These are phyloP conservation scores for Rhizoclosmatium sp. DNA, from an alignment of 192 early-diverging fungal species.

Conservation along the genomic window DNA sequence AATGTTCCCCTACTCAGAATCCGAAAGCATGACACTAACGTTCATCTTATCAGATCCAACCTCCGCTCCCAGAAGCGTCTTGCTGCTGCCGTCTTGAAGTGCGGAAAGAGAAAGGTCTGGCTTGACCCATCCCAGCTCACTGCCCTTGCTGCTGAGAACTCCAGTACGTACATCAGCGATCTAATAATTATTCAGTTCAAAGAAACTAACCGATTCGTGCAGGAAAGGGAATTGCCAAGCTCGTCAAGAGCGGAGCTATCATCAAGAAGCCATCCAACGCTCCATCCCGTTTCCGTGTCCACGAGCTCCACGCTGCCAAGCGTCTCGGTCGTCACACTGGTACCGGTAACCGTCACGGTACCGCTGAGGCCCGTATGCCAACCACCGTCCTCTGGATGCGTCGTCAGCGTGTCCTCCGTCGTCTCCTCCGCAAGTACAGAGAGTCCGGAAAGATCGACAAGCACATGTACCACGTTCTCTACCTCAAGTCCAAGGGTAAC, in stretches of 20 bases:
- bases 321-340: slow-evolving; percentile 96
- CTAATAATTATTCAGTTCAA: not conserved
- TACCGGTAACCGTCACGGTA: slow-evolving; percentile 89
- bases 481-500: slow-evolving; percentile 99
- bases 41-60: slow-evolving; percentile 51
- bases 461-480: slow-evolving; percentile 97
- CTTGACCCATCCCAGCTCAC: slow-evolving; percentile 95
- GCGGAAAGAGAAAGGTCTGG: slow-evolving; percentile 99
- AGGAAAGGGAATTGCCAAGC: slow-evolving; percentile 97
- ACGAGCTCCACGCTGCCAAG: slow-evolving; percentile 92
- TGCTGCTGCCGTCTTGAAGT: slow-evolving; percentile 95
- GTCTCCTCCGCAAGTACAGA: slow-evolving; percentile 96
- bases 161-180: slow-evolving; percentile 61
- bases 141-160: slow-evolving; percentile 97
- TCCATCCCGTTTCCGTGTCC: slow-evolving; percentile 93
- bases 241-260: slow-evolving; percentile 96
- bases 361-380: slow-evolving; percentile 98
- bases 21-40: not conserved
- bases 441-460: slow-evolving; percentile 97
- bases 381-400: slow-evolving; percentile 96
- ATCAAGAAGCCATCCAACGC: slow-evolving; percentile 89
- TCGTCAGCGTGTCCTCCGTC: slow-evolving; percentile 94
- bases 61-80: slow-evolving; percentile 90
- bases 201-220: not conserved
- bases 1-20: not conserved